phyloP scores from a whole-genome alignment of 768 basidiomycete genomes.

The Suillus cothurnatus region DNA sequence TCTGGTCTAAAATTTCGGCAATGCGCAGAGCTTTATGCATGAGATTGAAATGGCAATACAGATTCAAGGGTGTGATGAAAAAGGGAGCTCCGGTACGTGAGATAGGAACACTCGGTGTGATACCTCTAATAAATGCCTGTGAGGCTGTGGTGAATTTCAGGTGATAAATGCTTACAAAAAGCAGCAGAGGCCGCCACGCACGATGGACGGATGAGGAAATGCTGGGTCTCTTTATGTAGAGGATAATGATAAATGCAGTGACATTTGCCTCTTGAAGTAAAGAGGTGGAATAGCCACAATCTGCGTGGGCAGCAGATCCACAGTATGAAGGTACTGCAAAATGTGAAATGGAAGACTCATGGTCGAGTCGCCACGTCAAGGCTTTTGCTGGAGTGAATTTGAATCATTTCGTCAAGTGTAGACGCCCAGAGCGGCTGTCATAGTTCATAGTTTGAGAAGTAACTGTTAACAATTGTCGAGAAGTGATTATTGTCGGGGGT shows the following conservation, averaged over 20 bases:
- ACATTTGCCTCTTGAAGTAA: neutral
- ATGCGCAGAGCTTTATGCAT: slow-evolving; percentile 1
- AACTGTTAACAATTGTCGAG: neutral
- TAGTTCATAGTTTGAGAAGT: too few relatives aligned
- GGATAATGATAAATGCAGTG: neutral
- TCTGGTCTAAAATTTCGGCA: neutral
- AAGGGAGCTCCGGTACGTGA: neutral
- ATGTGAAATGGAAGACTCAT: neutral
- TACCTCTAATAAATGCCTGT: neutral
- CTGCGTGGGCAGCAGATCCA: neutral
- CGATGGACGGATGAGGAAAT: neutral
- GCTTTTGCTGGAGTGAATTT: too few relatives aligned
- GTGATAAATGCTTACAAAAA: neutral
- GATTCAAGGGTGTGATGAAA: neutral
- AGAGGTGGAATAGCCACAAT: neutral
- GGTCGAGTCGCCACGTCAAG: neutral
- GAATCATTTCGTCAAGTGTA: too few relatives aligned
- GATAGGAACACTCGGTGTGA: neutral
- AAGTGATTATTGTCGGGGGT: neutral
- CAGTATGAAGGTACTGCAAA: neutral
- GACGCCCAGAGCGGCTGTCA: too few relatives aligned
- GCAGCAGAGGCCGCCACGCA: neutral
- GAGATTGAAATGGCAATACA: neutral
- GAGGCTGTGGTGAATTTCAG: neutral
- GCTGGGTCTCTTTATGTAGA: neutral